Conservation (phyloP, 148 eudicot species). For the Spergularia bocconei region DNA sequence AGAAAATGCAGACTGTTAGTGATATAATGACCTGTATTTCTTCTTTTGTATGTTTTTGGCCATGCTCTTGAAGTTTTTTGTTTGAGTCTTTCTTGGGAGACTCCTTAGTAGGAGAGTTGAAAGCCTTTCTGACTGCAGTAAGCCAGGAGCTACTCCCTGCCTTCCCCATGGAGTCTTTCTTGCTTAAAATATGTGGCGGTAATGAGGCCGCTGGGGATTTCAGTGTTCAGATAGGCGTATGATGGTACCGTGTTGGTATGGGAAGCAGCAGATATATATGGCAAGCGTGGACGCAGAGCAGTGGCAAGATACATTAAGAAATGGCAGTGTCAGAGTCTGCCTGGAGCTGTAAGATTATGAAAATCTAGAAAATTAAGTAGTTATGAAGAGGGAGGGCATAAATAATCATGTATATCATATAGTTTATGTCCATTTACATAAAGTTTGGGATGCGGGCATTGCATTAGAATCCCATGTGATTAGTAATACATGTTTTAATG, state of each 20-base stretch:
- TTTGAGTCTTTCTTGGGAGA: constrained; percentile 34
- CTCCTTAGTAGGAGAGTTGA: constrained; percentile 62
- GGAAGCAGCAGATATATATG: too few species aligned
- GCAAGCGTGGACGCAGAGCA: too few species aligned
- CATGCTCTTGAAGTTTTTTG: constrained; percentile 39
- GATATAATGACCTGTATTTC: constrained; percentile 31
- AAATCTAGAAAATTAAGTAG: too few species aligned
- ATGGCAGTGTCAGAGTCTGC: too few species aligned
- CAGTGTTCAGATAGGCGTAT: not conserved
- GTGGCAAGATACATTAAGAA: too few species aligned
- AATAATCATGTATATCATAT: too few species aligned
- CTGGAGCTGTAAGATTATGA: too few species aligned
- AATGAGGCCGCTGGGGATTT: not conserved
- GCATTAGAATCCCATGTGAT: too few species aligned
- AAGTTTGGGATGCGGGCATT: too few species aligned
- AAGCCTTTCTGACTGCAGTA: constrained; percentile 66
- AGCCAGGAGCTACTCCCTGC: constrained; percentile 66
- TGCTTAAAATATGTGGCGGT: not conserved
- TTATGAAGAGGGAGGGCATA: too few species aligned
- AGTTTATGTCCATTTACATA: too few species aligned
- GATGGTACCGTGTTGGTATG: not conserved
- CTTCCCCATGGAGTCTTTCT: constrained; percentile 43
- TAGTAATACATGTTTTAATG: too few species aligned
- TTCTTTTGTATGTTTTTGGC: constrained; percentile 49
- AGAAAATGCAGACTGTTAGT: not conserved